A percentile compares a stretch with the other conserved stretches of the same genome.
phyloP scores from a whole-genome alignment of 129 eudicot species.

The Scalesia atractyloides region DNA sequence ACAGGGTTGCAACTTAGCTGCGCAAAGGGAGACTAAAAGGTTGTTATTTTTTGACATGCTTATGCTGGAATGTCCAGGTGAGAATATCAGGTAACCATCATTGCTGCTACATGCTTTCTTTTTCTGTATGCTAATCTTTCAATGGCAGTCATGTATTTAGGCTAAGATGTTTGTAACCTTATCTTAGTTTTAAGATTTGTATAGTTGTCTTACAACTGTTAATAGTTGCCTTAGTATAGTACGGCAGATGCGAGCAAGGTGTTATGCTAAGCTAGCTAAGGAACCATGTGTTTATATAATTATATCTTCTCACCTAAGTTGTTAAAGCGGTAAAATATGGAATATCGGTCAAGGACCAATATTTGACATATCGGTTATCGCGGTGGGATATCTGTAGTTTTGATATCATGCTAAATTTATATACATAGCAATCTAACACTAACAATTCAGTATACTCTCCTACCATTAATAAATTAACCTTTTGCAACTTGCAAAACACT shows the following conservation, averaged over 20 bases:
- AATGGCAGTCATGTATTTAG: background rate
- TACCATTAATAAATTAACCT: too few relatives aligned
- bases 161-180: background rate
- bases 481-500: too few relatives aligned
- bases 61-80: conserved; percentile 68
- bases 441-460: too few relatives aligned
- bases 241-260: background rate
- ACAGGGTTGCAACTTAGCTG: conserved; percentile 88
- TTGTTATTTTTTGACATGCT: conserved; percentile 88
- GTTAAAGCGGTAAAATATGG: too few relatives aligned
- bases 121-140: conserved; percentile 1
- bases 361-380: too few relatives aligned
- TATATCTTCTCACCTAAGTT: background rate
- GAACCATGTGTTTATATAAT: background rate
- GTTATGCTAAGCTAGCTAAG: background rate
- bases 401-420: too few relatives aligned
- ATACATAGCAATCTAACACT: too few relatives aligned
- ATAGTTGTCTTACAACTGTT: background rate
- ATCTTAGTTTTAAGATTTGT: background rate
- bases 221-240: background rate
- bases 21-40: conserved; percentile 73
- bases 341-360: too few relatives aligned
- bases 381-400: too few relatives aligned
- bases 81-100: conserved; percentile 44
- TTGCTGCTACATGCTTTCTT: conserved; percentile 21